Evolutionary conservation across 306 rosid species (phyloP).

Genomic region (Dalbergia cultrata): DNA sequence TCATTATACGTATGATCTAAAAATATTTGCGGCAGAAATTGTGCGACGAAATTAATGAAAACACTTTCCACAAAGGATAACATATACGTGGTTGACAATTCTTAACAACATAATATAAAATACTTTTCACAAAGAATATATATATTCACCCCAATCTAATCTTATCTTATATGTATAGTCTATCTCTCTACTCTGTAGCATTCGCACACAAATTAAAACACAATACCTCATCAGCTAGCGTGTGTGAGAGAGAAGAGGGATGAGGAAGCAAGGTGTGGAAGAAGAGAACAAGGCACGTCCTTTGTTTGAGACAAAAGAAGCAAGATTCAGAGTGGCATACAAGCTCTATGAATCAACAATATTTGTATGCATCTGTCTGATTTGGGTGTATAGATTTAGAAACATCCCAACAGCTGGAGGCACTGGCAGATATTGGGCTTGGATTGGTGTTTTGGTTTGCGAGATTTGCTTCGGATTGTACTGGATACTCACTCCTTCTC

Average conservation of each 20-base stretch:
- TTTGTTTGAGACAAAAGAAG: slow-evolving; percentile 59
- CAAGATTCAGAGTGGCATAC: slow-evolving; percentile 41
- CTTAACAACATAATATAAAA: too few species aligned
- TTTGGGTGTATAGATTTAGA: slow-evolving; percentile 62
- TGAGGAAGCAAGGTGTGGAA: too few species aligned
- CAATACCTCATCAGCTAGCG: not conserved
- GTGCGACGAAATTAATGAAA: slow-evolving; percentile 77
- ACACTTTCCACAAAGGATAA: too few species aligned
- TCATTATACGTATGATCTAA: too few species aligned
- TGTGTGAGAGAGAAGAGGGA: not conserved
- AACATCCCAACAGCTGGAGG: slow-evolving; percentile 26
- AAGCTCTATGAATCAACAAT: slow-evolving; percentile 53
- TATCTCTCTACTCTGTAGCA: too few species aligned
- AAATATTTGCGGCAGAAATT: slow-evolving; percentile 50
- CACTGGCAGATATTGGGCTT: slow-evolving; percentile 42
- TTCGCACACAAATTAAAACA: not conserved
- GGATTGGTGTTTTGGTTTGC: slow-evolving; percentile 51
- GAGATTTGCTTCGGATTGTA: slow-evolving; percentile 62
- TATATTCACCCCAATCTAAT: too few species aligned
- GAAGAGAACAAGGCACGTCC: not conserved
- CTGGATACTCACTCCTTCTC: slow-evolving; percentile 74
- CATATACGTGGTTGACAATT: too few species aligned
- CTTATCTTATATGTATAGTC: too few species aligned
- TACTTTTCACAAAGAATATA: too few species aligned
- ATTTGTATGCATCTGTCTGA: slow-evolving; percentile 48